Base-by-base conservation (phyloP, 768 basidiomycete genomes). In the Clitopilus passeckerianus region DNA sequence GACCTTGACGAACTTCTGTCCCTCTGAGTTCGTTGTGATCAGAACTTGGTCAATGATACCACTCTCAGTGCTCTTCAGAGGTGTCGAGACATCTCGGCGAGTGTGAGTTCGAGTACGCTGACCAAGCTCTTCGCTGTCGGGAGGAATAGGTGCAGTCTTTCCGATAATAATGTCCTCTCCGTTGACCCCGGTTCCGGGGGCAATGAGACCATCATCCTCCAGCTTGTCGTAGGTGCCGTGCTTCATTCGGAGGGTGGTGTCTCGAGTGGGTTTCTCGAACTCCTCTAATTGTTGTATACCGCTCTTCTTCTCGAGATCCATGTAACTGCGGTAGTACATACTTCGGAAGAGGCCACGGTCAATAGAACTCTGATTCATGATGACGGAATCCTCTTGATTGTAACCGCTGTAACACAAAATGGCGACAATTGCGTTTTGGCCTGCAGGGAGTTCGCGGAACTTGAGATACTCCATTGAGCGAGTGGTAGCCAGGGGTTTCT, bases 321-420 rank as follows among this genome's bases (percentile, higher is more conserved):
- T 97, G 70, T 98, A 98, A 67, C 94, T 94, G 66, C 97, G 86
- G 72, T 98, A 98, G 74, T 98, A 99, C 67, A 99, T 91, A 79
- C 94, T 96, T 35, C 96, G 86, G 89, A 99, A 99, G 30, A 99
- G 82, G 60, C 97, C 96, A 60, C 97, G 91, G 70, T 99, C 96
- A 65, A 99, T 91, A 24, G 97, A 96, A 66, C 91, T 94, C 75
- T 99, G 97, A 72, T 98, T 98, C 96, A 99, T 98, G 76, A 99
- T 98, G 75, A 99, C 97, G 63, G 97, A 99, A 83, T 99, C 97
- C 84, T 98, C 97, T 75, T 99, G 97, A 72, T 99, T 99, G 77
- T 99, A 99, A 53, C 96, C 96, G 66, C 95, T 98, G 76, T 99
- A 99, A 70, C 95, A 98, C 58, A 98, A 79, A 68, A 99, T 98